phyloP scores from a whole-genome alignment of 2,329 filamentous ascomycete species.

The Chrysoporthe puriensis region DNA sequence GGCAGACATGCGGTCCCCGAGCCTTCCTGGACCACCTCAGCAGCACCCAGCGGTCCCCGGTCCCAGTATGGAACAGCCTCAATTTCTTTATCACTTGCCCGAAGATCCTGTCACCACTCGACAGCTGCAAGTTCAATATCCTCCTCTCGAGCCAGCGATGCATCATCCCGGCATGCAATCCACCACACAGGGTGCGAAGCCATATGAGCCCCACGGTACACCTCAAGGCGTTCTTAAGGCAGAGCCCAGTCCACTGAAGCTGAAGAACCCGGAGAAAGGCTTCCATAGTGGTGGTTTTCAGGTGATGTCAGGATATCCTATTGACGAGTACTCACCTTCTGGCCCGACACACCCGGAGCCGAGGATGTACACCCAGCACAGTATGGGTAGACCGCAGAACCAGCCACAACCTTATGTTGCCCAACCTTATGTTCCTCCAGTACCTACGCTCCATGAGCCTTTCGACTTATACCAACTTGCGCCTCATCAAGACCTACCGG shows the following conservation, averaged over 20 bases:
- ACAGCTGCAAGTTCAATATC: constrained; percentile 17
- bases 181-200: constrained; percentile 38
- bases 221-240: constrained; percentile 35
- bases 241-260: constrained; percentile 31
- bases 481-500: constrained; percentile 23
- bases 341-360: constrained; percentile 1
- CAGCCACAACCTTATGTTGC: constrained; percentile 8
- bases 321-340: constrained; percentile 2
- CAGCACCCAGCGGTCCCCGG: constrained; percentile 15
- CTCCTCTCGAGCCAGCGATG: constrained; percentile 23
- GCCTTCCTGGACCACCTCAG: constrained; percentile 4
- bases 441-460: constrained; percentile 21
- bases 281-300: constrained; percentile 5
- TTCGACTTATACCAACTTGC: constrained; percentile 21
- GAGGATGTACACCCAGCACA: not conserved
- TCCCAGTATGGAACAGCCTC: constrained; percentile 25
- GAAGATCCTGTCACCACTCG: constrained; percentile 26
- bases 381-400: constrained; percentile 1
- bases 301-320: not conserved
- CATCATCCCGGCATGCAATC: constrained; percentile 16
- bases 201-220: constrained; percentile 39
- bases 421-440: constrained; percentile 10
- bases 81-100: constrained; percentile 13
- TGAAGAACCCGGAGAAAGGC: constrained; percentile 31
- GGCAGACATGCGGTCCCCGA: constrained; percentile 19